Evolutionary conservation across 495 filamentous ascomycete genomes (phyloP), one percentile per base, ranked within the genome.

Genomic region (Trichocladium antarcticum): DNA sequence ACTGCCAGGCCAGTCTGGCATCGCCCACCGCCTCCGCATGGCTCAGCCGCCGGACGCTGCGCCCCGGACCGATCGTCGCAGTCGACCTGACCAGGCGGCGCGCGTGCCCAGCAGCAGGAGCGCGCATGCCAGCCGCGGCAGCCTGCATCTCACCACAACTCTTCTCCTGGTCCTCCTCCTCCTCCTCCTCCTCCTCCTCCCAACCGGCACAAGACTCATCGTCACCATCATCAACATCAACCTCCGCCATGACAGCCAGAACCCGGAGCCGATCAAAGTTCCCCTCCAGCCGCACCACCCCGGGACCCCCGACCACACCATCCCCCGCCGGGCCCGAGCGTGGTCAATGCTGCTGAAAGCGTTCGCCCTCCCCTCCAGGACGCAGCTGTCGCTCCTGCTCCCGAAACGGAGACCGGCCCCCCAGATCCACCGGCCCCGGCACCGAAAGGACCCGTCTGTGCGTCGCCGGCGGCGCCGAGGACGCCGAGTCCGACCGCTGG

Each of bases 321-420:
- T 40, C 35, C 50, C 34, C 24, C 37, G 39, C 40, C 11, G 10
- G 42, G 31, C 37, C 60, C 57, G 59, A 59, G 59, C 49, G 54
- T 62, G 57, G 60, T 62, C 60, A 62, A 54, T 57, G 36, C 36
- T 45, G 49, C 31, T 27, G 24, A 32, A n/a, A n/a, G n/a, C n/a
- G n/a, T n/a, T n/a, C n/a, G n/a, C n/a, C 31, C 12, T 14, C 19
- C 48, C 36, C 7, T 49, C 45, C 20, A n/a, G n/a, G n/a, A n/a
- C n/a, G n/a, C n/a, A n/a, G n/a, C n/a, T n/a, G n/a, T n/a, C n/a
- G n/a, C n/a, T n/a, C n/a, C n/a, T n/a, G n/a, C n/a, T n/a, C n/a
- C n/a, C n/a, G n/a, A n/a, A n/a, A n/a, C n/a, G n/a, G n/a, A n/a
- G n/a, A n/a, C n/a, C n/a, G n/a, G n/a, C n/a, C n/a, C n/a, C n/a